These are phyloP conservation scores for Wallacemonas rigidus DNA, from an alignment of 208 protist genomes.

Conservation along the genomic window DNA sequence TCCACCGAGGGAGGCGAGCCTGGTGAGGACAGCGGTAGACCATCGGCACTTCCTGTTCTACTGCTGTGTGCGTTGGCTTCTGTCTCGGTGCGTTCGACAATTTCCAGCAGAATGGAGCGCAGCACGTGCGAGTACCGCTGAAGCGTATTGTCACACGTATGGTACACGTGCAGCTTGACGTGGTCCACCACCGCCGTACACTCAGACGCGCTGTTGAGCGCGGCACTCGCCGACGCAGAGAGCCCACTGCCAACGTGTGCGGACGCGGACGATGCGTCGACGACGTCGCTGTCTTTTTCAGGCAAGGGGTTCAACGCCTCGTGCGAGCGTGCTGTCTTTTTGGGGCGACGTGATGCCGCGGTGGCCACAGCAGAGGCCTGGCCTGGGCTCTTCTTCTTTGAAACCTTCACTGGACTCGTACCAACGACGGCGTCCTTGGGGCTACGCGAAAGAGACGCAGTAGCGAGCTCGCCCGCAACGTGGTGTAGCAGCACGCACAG, in stretches of 20 bases:
- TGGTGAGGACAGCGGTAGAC: background rate
- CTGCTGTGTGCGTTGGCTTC: background rate
- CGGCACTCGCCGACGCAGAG: background rate
- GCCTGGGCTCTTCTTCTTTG: no score
- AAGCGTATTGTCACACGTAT: slow-evolving; percentile 35
- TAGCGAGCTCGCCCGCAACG: background rate
- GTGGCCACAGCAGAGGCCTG: no score
- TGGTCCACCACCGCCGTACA: background rate
- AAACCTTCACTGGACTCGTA: no score
- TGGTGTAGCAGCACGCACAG: slow-evolving; percentile 48
- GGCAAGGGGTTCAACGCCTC: no score
- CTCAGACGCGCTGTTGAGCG: slow-evolving; percentile 3
- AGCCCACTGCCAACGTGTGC: background rate
- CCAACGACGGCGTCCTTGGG: background rate
- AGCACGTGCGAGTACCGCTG: slow-evolving; percentile 31
- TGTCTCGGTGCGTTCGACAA: slow-evolving; percentile 2
- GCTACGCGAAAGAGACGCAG: background rate
- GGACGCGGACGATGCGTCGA: background rate
- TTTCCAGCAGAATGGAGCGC: slow-evolving; percentile 13
- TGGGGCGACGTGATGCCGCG: no score
- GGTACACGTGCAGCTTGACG: slow-evolving; percentile 26
- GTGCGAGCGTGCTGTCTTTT: no score
- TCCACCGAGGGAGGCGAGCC: no score
- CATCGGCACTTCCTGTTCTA: background rate
- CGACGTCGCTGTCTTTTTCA: background rate